These are phyloP conservation scores for Porcisia hertigi DNA, from an alignment of 208 protist species.

Conservation along the genomic window DNA sequence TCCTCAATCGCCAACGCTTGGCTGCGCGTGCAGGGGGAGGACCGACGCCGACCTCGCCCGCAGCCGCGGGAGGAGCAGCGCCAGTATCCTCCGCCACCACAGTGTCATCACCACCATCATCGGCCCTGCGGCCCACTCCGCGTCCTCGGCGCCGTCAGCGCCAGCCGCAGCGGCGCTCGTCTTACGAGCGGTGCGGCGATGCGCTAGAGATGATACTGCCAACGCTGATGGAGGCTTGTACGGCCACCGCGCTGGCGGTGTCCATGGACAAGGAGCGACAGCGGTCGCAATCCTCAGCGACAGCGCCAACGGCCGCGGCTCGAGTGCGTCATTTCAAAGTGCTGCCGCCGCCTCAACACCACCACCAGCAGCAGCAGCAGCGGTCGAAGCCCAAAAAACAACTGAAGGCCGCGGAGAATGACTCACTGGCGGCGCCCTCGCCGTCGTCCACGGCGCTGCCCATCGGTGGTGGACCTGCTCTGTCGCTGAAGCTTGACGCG, in stretches of 20 bases:
- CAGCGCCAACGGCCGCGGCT: slow-evolving; percentile 10
- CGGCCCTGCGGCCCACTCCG: neutral
- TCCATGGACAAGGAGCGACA: slow-evolving; percentile 34
- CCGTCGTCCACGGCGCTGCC: neutral
- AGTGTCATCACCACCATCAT: neutral
- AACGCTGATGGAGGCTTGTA: slow-evolving; percentile 34
- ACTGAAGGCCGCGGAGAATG: slow-evolving; percentile 2
- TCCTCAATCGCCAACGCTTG: neutral
- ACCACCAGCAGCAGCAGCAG: slow-evolving; percentile 14
- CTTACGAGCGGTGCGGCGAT: slow-evolving; percentile 33
- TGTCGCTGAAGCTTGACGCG: slow-evolving; percentile 23
- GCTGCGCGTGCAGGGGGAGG: neutral
- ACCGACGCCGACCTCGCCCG: neutral
- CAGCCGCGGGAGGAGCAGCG: neutral
- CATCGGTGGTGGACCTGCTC: slow-evolving; percentile 10
- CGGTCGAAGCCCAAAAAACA: slow-evolving; percentile 11
- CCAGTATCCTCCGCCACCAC: neutral
- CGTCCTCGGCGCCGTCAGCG: slow-evolving; percentile 26
- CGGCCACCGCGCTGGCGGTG: slow-evolving; percentile 25
- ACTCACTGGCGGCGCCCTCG: neutral
- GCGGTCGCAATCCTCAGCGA: neutral
- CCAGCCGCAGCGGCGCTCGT: slow-evolving; percentile 22
- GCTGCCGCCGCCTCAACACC: neutral
- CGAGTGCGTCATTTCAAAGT: slow-evolving; percentile 28
- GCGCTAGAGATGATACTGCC: slow-evolving; percentile 35